Base-by-base conservation (phyloP, 1,284 basidiomycete species). In the Ustilago trichophora region DNA sequence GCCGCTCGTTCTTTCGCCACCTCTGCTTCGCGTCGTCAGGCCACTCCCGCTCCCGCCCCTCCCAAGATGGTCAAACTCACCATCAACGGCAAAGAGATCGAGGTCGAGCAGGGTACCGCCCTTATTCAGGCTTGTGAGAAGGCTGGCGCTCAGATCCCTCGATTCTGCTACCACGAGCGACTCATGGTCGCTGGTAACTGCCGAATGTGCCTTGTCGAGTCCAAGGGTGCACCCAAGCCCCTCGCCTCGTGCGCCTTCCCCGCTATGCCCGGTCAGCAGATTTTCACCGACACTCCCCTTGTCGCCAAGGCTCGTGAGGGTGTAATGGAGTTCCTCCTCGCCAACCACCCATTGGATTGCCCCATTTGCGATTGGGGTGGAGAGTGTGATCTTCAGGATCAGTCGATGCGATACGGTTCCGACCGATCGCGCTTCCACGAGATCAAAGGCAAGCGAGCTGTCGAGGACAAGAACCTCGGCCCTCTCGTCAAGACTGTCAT, bases 331-430 rank as follows among this genome's bases (percentile, higher is more conserved):
- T 98, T 98, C 84, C 86, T 98, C 33, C 88, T 98, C 52, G 88
- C 93, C 68, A 98, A 98, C 84, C 95, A 98, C 82, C 95, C 95
- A 3, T 87, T 99, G 60, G 95, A 98, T 82, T 98, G 95, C 84
- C 95, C 96, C 29, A 92, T 98, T 74, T 99, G 95, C 80, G 96
- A 99, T 83, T 80, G 83, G 77, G 83, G 83, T 52, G 83, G 83
- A 46, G 95, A 98, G 87, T 99, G 96, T 82, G 96, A 99, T 82
- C 87, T 99, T 19, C 95, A 99, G 85, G 95, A 99, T 84, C 96
- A 99, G 84, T 95, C 94, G 22, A 98, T 98, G 94, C 91, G 95
- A 53, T 99, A 98, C 82, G 95, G 95, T 41, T 91, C 93, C 11
- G 95, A 99, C 85, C 90, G 96, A 64, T 90, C 92, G 6, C 89